Evolutionary conservation across 2,329 filamentous ascomycete genomes (phyloP).

Genomic region (Fusarium sp.): DNA sequence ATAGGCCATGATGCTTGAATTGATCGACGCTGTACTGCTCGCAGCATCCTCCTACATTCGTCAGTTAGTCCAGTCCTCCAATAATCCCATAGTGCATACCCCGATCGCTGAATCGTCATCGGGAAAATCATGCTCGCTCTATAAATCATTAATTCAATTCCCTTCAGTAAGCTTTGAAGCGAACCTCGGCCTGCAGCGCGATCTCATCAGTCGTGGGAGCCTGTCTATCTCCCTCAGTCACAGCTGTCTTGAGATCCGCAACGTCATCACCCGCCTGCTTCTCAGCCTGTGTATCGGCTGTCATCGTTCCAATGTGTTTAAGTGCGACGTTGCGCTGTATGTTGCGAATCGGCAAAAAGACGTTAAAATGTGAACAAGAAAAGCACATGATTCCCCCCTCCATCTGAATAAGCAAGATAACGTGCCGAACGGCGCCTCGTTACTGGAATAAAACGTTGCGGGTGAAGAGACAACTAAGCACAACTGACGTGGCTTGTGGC

Average conservation of each 20-base stretch:
- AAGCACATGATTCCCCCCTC: background rate
- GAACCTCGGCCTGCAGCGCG: constrained; percentile 31
- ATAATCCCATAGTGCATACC: background rate
- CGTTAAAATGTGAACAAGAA: background rate
- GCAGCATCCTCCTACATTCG: constrained; percentile 36
- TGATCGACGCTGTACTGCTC: constrained; percentile 46
- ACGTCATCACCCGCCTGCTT: background rate
- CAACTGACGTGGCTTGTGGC: background rate
- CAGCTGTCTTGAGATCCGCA: background rate
- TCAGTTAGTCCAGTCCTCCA: background rate
- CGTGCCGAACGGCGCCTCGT: constrained; percentile 6
- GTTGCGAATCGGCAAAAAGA: no score
- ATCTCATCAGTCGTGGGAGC: constrained; percentile 6
- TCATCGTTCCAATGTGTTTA: background rate
- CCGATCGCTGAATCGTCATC: constrained; percentile 40
- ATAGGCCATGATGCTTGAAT: constrained; percentile 49
- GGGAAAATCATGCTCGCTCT: constrained; percentile 9
- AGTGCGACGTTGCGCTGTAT: accelerated
- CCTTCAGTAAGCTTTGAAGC: background rate
- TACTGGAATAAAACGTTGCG: constrained; percentile 19
- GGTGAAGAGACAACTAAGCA: background rate
- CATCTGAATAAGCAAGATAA: background rate
- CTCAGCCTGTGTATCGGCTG: background rate
- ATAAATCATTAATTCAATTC: no score
- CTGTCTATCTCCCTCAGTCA: background rate